Evolutionary conservation across 1,284 basidiomycete genomes (phyloP), one percentile per base, ranked within the genome.

Genomic region (Apiotrichum siamense): DNA sequence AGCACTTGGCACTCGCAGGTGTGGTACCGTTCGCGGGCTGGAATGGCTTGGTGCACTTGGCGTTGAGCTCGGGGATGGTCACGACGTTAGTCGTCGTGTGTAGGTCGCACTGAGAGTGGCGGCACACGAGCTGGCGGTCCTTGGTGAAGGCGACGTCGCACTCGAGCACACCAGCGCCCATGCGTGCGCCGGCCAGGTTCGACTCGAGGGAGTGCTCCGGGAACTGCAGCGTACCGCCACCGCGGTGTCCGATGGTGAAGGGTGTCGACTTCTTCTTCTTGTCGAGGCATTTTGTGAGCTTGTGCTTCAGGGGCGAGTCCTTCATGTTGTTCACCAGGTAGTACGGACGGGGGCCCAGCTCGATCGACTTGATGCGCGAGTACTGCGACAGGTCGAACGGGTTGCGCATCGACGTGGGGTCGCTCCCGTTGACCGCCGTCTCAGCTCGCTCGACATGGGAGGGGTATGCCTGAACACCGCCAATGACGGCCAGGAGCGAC

Each of bases 81-180:
- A 59, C 49, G 18, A 55, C 51, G 44, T 59, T 58, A 23, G 52
- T 57, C n/a, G 58, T 60, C 5, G 52, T 52, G 45, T 60, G 58
- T 33, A 60, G 49, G 47, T 60, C 58, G 43, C 58, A 60, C 38
- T 57, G 47, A 7, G 52, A 55, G 50, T 60, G 58, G 17, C 58
- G 55, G 46, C 58, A 60, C 1, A 60, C 52, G 35, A 60, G 52
- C 47, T 60, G 26, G 18, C 42, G 58, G 49, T 60, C 58, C 27
- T 44, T 44, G 37, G 58, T 60, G 39, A 60, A 60, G 3, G 58
- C 35, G 17, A 50, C 50, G 39, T 60, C 58, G 43, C 58, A 60
- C 48, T 60, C 58, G 38, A 60, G 52, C n/a, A 57, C 45, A 6
- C 58, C 58, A 11, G 58, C 58, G n/a, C 58, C 58, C 52, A 54